A percentile compares a stretch with the other conserved stretches of the same genome.
phyloP scores from a whole-genome alignment of 768 basidiomycete genomes.

The Dendrothele bispora region DNA sequence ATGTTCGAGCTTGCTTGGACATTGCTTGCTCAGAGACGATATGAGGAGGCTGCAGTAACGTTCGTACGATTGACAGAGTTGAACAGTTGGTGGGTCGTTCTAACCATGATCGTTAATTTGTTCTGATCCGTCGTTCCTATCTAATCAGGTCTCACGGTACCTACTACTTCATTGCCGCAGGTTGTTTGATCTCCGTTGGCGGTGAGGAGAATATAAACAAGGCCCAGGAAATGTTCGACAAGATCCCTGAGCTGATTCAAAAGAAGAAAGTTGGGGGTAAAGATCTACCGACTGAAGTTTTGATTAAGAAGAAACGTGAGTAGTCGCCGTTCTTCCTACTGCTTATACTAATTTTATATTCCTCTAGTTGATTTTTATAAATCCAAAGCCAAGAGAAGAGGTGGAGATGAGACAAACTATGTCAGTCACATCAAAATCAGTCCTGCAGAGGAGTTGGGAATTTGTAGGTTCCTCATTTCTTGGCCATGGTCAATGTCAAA shows the following conservation, averaged over 20 bases:
- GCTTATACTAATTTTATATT: neutral
- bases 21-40: constrained; percentile 59
- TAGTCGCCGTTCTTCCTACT: constrained; percentile 12
- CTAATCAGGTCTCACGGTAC: constrained; percentile 69
- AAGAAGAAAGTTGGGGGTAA: constrained; percentile 65
- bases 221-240: constrained; percentile 62
- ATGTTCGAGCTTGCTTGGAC: constrained; percentile 82
- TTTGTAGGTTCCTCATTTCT: constrained; percentile 49
- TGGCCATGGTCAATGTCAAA: neutral
- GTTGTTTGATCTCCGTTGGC: constrained; percentile 21
- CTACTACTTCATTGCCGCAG: constrained; percentile 77
- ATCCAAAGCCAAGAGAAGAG: constrained; percentile 58
- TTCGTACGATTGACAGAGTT: constrained; percentile 65
- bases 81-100: constrained; percentile 64
- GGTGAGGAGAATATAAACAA: constrained; percentile 42
- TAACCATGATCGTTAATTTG: neutral
- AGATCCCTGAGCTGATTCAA: constrained; percentile 58
- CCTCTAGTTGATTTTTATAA: constrained; percentile 70
- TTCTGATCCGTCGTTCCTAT: neutral
- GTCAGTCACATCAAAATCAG: constrained; percentile 62
- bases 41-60: constrained; percentile 65
- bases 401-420: constrained; percentile 51
- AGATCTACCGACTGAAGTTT: constrained; percentile 72
- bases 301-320: constrained; percentile 76
- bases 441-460: constrained; percentile 71